phyloP scores from a whole-genome alignment of 2,329 filamentous ascomycete genomes.

The Ceratocystis smalleyi region DNA sequence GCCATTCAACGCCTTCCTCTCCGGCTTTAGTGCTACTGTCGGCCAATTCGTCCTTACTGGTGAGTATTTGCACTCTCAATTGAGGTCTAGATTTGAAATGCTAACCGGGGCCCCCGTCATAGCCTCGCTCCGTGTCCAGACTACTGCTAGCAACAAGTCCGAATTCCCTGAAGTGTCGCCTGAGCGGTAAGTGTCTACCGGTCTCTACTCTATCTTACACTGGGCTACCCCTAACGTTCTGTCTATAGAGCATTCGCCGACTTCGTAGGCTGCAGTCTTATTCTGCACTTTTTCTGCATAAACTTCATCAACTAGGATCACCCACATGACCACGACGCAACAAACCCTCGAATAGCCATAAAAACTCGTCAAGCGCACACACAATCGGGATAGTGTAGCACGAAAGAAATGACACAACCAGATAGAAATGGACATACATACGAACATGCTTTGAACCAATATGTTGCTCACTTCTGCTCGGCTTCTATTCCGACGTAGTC shows the following conservation, averaged over 20 bases:
- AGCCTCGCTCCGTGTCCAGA: conserved; percentile 79
- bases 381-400: not conserved
- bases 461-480: not conserved
- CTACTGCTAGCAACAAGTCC: conserved; percentile 62
- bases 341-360: not conserved
- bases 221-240: not conserved
- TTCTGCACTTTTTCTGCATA: conserved; percentile 96
- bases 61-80: conserved; percentile 25
- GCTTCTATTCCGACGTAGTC: not conserved
- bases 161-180: conserved; percentile 65
- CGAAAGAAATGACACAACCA: not conserved
- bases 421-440: conserved; percentile 9
- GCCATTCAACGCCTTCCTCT: conserved; percentile 98
- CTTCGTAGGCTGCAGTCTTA: conserved; percentile 83
- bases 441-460: conserved; percentile 1
- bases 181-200: conserved; percentile 45
- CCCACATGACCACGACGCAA: not conserved
- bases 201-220: not conserved
- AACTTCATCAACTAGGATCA: conserved; percentile 88
- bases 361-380: not conserved
- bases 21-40: conserved; percentile 85
- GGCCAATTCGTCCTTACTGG: conserved; percentile 95
- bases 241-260: conserved; percentile 81
- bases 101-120: too few relatives aligned
- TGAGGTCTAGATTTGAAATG: not conserved